These are phyloP conservation scores for Fusarium multiceps DNA, from an alignment of 2,329 filamentous ascomycete species.

Conservation along the genomic window DNA sequence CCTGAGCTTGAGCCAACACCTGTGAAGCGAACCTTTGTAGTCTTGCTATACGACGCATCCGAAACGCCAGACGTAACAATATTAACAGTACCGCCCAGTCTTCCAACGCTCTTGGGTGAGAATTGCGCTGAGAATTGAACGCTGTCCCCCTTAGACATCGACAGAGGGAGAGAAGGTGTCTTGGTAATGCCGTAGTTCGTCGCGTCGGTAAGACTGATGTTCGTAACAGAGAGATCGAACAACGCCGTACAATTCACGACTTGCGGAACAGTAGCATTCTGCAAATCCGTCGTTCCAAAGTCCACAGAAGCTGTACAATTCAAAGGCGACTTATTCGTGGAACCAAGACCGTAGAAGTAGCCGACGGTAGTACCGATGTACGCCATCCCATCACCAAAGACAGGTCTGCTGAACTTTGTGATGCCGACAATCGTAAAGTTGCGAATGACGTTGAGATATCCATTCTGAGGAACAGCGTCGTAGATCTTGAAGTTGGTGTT, in stretches of 20 bases:
- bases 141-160: constrained; percentile 50
- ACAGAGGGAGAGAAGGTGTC: constrained; percentile 48
- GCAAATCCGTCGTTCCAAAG: constrained; percentile 60
- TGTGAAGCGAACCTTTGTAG: constrained; percentile 58
- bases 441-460: constrained; percentile 59
- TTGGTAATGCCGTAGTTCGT: constrained; percentile 53
- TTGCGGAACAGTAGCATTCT: constrained; percentile 44
- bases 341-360: constrained; percentile 66
- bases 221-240: constrained; percentile 56
- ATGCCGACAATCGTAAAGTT: constrained; percentile 63
- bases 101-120: constrained; percentile 54
- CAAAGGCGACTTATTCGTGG: constrained; percentile 63
- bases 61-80: constrained; percentile 60
- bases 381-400: constrained; percentile 66
- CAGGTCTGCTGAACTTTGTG: constrained; percentile 67
- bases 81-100: constrained; percentile 59
- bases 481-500: constrained; percentile 64
- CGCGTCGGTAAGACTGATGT: constrained; percentile 50
- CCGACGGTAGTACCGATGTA: constrained; percentile 66
- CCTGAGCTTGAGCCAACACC: constrained; percentile 61
- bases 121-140: constrained; percentile 61
- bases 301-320: constrained; percentile 63
- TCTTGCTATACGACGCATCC: constrained; percentile 57
- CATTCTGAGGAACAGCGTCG: constrained; percentile 61
- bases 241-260: constrained; percentile 61